A percentile compares a stretch with the other conserved stretches of the same genome.
phyloP scores from a whole-genome alignment of 2,329 filamentous ascomycete species.

The Didymella lethalis region DNA sequence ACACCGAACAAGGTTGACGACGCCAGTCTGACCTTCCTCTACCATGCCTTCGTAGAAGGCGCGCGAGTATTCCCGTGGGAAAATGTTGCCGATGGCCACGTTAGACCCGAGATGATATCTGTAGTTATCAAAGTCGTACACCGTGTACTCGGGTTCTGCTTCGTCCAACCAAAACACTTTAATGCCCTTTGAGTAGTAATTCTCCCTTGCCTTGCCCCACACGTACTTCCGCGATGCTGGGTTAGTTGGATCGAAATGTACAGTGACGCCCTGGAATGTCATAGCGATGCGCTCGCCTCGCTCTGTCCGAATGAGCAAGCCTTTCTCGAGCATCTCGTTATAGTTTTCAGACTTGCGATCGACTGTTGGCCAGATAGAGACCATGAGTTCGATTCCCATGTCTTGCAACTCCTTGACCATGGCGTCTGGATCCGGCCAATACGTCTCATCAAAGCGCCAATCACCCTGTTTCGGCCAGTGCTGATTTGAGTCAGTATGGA shows the following conservation, averaged over 20 bases:
- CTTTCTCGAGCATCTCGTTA: slow-evolving; percentile 67
- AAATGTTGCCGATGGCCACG: slow-evolving; percentile 66
- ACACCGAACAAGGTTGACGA: slow-evolving; percentile 67
- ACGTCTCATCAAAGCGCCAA: slow-evolving; percentile 70
- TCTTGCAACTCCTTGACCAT: slow-evolving; percentile 69
- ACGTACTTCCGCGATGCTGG: slow-evolving; percentile 65
- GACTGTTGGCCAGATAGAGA: slow-evolving; percentile 74
- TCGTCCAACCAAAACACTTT: slow-evolving; percentile 74
- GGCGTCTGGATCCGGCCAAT: slow-evolving; percentile 71
- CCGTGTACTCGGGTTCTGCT: slow-evolving; percentile 70
- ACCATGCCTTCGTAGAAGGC: slow-evolving; percentile 68
- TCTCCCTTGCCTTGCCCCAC: slow-evolving; percentile 66
- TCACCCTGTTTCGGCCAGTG: slow-evolving; percentile 73
- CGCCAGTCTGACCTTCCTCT: slow-evolving; percentile 61
- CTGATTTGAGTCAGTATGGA: too few species aligned
- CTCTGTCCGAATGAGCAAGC: slow-evolving; percentile 67
- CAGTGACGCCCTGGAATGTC: slow-evolving; percentile 66
- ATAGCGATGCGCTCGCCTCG: slow-evolving; percentile 66
- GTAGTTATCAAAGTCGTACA: slow-evolving; percentile 73
- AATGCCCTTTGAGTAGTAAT: slow-evolving; percentile 70
- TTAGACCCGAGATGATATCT: slow-evolving; percentile 66
- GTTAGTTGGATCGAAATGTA: slow-evolving; percentile 71
- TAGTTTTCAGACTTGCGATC: slow-evolving; percentile 67
- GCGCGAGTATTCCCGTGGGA: slow-evolving; percentile 65
- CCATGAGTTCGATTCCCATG: slow-evolving; percentile 70